These are phyloP conservation scores for Suillus decipiens DNA, from an alignment of 768 basidiomycete genomes.

Conservation along the genomic window DNA sequence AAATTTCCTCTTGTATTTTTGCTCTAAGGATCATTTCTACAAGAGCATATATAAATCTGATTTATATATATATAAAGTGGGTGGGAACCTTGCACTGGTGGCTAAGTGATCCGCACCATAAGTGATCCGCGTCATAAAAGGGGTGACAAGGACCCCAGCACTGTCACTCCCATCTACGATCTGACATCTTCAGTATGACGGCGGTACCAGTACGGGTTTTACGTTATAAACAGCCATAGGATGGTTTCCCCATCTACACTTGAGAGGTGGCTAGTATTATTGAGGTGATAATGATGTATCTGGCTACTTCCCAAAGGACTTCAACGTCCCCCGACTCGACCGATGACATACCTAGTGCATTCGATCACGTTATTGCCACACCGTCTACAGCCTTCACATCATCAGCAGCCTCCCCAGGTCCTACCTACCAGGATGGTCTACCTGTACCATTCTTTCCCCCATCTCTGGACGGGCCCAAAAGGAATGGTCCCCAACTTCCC, in stretches of 20 bases:
- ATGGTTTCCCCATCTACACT: neutral
- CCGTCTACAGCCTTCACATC: constrained; percentile 12
- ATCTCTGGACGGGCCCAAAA: constrained; percentile 21
- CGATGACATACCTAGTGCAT: constrained; percentile 10
- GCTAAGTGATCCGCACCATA: no score
- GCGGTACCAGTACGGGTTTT: no score
- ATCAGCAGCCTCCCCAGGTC: constrained; percentile 7
- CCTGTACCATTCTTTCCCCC: constrained; percentile 20
- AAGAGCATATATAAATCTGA: no score
- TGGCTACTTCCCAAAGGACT: neutral
- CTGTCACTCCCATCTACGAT: no score
- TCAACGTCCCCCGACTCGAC: constrained; percentile 1
- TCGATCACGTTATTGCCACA: constrained; percentile 6
- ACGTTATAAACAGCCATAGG: no score
- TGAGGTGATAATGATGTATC: neutral
- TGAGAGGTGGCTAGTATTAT: neutral
- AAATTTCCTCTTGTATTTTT: no score
- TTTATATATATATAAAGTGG: no score
- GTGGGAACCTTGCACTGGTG: no score
- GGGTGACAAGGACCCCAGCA: no score
- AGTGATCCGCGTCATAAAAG: no score
- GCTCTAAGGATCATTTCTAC: no score
- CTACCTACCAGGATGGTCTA: constrained; percentile 13
- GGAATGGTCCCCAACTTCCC: constrained; percentile 24
- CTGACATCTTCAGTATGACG: no score